A percentile compares a stretch with the other conserved stretches of the same genome.
Evolutionary conservation across 2,329 filamentous ascomycete genomes (phyloP).

Genomic region (Pseudocercospora cruenta): DNA sequence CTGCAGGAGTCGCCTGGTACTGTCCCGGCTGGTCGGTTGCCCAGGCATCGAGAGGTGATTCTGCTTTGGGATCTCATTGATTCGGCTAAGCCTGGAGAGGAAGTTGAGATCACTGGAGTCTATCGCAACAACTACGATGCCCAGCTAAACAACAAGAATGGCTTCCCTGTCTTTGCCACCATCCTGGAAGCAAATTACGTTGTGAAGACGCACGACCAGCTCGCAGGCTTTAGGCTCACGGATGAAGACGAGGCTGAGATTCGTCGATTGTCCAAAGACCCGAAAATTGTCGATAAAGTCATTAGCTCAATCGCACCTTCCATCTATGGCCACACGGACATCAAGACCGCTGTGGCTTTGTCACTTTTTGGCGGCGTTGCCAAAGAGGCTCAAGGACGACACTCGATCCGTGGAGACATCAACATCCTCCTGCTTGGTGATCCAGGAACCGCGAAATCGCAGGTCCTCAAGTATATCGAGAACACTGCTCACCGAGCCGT

Average conservation of each 20-base stretch:
- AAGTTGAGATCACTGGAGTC: slow-evolving; percentile 94
- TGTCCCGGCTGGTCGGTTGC: slow-evolving; percentile 91
- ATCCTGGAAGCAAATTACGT: slow-evolving; percentile 97
- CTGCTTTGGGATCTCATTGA: slow-evolving; percentile 97
- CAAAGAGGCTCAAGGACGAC: slow-evolving; percentile 85
- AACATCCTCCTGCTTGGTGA: slow-evolving; percentile 96
- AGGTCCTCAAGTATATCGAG: slow-evolving; percentile 95
- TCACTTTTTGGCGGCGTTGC: slow-evolving; percentile 94
- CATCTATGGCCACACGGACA: slow-evolving; percentile 94
- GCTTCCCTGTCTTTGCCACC: slow-evolving; percentile 96
- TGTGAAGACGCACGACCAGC: slow-evolving; percentile 94
- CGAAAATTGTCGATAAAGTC: slow-evolving; percentile 89
- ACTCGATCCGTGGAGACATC: slow-evolving; percentile 94
- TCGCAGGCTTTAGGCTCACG: slow-evolving; percentile 92
- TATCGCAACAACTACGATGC: slow-evolving; percentile 99
- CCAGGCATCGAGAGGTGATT: slow-evolving; percentile 90
- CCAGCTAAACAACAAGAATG: slow-evolving; percentile 96
- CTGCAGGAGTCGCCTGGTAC: slow-evolving; percentile 96
- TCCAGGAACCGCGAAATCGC: slow-evolving; percentile 96
- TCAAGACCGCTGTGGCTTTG: slow-evolving; percentile 94
- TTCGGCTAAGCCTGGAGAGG: slow-evolving; percentile 93
- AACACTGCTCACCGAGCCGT: slow-evolving; percentile 96
- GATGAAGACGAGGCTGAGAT: slow-evolving; percentile 95
- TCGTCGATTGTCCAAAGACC: slow-evolving; percentile 82
- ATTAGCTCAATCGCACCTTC: slow-evolving; percentile 92